Conservation (phyloP, 371 early-diverging fungal genomes). For the Polyrhizophydium stewartii region DNA sequence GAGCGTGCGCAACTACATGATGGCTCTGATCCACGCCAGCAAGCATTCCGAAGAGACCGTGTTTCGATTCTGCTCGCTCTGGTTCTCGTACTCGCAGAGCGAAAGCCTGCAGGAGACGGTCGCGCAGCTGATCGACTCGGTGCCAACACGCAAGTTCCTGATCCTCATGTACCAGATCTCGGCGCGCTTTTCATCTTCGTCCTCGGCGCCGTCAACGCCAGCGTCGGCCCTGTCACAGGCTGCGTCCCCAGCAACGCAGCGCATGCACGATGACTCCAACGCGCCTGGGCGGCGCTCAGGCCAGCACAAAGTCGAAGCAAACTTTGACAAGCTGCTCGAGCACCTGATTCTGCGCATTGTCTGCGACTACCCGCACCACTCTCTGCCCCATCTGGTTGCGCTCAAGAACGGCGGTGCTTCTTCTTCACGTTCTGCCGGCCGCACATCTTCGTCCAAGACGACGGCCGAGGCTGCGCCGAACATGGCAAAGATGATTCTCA, state of each 20-base stretch:
- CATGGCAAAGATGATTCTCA: background rate
- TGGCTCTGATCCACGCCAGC: slow-evolving; percentile 13
- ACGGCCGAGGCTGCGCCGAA: background rate
- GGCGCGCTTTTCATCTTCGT: slow-evolving; percentile 14
- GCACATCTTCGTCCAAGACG: background rate
- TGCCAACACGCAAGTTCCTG: slow-evolving; percentile 26
- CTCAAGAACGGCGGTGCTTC: slow-evolving; percentile 42
- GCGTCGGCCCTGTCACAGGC: no score
- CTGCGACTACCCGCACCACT: slow-evolving; percentile 33
- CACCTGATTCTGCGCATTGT: slow-evolving; percentile 18
- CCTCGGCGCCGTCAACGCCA: background rate
- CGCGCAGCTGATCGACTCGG: background rate
- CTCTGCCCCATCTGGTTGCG: slow-evolving; percentile 38
- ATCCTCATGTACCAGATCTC: slow-evolving; percentile 36
- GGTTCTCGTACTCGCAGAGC: slow-evolving; percentile 26
- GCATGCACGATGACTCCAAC: no score
- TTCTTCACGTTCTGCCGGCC: no score
- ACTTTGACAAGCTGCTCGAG: slow-evolving; percentile 21
- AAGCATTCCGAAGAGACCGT: slow-evolving; percentile 15
- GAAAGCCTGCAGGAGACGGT: slow-evolving; percentile 3
- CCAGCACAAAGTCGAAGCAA: slow-evolving; percentile 4
- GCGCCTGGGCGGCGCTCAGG: slow-evolving; percentile 17
- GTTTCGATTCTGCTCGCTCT: slow-evolving; percentile 31
- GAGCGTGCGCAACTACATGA: slow-evolving; percentile 30
- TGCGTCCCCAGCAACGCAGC: no score